Base-by-base conservation (phyloP, 2,329 filamentous ascomycete genomes). In the Hortaea werneckii region DNA sequence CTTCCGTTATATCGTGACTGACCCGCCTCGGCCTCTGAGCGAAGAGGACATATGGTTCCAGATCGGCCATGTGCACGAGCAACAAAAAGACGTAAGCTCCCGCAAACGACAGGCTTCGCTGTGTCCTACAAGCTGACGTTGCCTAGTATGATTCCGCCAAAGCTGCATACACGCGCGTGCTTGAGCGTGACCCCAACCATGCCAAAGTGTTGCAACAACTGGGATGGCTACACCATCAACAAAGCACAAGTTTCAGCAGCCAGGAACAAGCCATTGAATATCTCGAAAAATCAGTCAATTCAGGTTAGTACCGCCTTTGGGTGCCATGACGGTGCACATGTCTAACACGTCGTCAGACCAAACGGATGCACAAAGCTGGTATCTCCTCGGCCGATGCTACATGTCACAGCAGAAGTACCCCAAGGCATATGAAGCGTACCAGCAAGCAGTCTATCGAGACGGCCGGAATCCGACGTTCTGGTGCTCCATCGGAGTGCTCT, bases 1-100 rank as follows among this genome's bases (percentile, higher is more conserved):
- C 73, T 98, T 98, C 73, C 92, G 92, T 68, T 96, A 95, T 64
- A 98, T 98, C 56, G 89, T 96, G 52, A 84, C 79, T 55, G 89
- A 94, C 44, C 90, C 92, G 28, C 92, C 92, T 3, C 82, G 87
- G 4, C 92, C 92, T 2, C 68, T 98, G 57, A 95, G 89, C 0
- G 89, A 96, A 65, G 90, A 96, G 66, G 92, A 98, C 58, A 98
- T 98, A 50, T 96, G 90, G 90, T 98, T 98, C 72, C 92, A 98
- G 67, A 96, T 98, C 61, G 92, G 92, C 27, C 92, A 98, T 65
- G 92, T 98, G 42, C 89, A 98, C 60, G 92, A 98, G 64, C 92
- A 96, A 61, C 90, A 96, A 67, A 96, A 96, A 75, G 92, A 98
- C 61, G 89, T 95, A 75, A 70, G 87, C 76, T 20, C 12, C n/a